Base-by-base conservation (phyloP, 1,284 basidiomycete species). In the Flammula alnicola region DNA sequence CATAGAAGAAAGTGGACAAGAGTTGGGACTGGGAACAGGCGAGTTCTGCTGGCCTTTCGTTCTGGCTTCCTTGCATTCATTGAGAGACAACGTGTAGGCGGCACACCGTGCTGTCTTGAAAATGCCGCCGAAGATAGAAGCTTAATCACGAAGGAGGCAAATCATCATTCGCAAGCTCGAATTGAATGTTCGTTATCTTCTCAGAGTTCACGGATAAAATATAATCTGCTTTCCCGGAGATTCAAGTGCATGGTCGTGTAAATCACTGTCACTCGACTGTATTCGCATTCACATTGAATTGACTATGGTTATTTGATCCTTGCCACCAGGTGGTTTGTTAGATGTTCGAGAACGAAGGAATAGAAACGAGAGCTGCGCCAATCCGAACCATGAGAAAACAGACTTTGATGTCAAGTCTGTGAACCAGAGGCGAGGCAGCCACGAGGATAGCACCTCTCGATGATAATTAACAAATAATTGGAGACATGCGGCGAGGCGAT, bases 11-110 rank as follows among this genome's bases (percentile, higher is more conserved):
- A 23, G 30, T 14, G 22, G 27, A 6, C 6, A n/a, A 12, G 12
- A 12, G 32, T 16, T 16, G 19, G 32, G 26, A n/a, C 16, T 26
- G 4, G 11, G 26, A 14, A 29, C 16, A 36, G 20, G 37, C 17
- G n/a, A 2, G 16, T 9, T 38, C 27, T n/a, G 23, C 37, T 36
- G 30, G 3, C 22, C 16, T 26, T 32, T 26, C 32, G 19, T 29
- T 30, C 37, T 26, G 22, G 23, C 30, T 25, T 32, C 17, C 16
- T 40, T 33, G 27, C 42, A 49, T 47, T 50, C 26, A 47, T 29
- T 37, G 37, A 22, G 17, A 10, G 8, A n/a, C 44, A 56, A 56
- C 54, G 54, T 56, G 54, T 45, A 29, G 30, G 29, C 51, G 27
- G 38, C 54, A 44, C n/a, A 25, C 45, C 26, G 19, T 20, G 40